Conservation (phyloP, 163 green algal genomes). For the Chlorella variabilis region DNA sequence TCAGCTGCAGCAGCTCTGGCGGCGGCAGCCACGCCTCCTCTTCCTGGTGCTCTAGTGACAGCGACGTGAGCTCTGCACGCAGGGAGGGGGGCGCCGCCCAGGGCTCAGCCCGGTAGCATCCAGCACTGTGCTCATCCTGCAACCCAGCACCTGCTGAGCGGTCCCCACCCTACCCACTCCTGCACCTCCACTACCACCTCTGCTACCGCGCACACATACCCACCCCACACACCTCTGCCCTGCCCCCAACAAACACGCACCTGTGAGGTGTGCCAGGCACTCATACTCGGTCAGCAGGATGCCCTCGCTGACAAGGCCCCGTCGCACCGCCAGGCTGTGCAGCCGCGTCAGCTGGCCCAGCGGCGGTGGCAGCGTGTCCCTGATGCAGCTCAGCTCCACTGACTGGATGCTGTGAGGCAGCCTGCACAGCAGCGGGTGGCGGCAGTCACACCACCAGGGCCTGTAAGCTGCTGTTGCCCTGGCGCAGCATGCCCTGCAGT, state of each 20-base stretch:
- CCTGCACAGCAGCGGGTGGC: slow-evolving; percentile 15
- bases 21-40: slow-evolving; percentile 32
- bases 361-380: slow-evolving; percentile 23
- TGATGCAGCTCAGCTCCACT: slow-evolving; percentile 24
- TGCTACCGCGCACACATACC: no score
- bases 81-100: no score
- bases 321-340: slow-evolving; percentile 14
- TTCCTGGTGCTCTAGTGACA: slow-evolving; percentile 27
- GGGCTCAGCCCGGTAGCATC: no score
- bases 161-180: no score
- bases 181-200: no score
- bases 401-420: not conserved
- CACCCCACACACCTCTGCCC: not conserved
- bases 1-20: slow-evolving; percentile 19
- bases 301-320: slow-evolving; percentile 6
- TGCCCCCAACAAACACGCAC: not conserved
- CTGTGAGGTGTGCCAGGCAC: not conserved
- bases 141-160: no score
- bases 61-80: slow-evolving; percentile 13
- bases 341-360: slow-evolving; percentile 19
- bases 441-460: no score
- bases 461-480: no score
- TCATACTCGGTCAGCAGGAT: slow-evolving; percentile 28
- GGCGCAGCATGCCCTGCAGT: no score
- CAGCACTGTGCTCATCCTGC: no score